These are phyloP conservation scores for Metarhizium anisopliae DNA, from an alignment of 2,329 filamentous ascomycete species.

Conservation along the genomic window DNA sequence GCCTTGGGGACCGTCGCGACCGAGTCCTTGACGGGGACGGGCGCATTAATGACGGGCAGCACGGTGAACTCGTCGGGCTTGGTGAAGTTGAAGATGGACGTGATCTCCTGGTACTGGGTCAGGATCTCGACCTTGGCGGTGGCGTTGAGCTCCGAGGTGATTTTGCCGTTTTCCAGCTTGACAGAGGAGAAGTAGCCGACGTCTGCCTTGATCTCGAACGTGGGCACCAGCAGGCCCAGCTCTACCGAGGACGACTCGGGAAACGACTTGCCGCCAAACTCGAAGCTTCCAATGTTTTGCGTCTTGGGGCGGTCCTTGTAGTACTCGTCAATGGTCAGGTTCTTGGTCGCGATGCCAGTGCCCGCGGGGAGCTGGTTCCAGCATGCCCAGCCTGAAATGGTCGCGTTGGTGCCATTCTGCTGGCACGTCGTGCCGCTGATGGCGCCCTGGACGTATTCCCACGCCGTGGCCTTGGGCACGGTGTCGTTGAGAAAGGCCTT, in stretches of 20 bases:
- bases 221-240: neutral
- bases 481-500: neutral
- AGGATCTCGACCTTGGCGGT: neutral
- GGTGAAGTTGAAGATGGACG: neutral
- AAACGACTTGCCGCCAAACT: neutral
- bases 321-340: neutral
- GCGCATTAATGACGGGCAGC: neutral
- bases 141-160: neutral
- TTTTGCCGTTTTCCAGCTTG: neutral
- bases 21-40: neutral
- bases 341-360: neutral
- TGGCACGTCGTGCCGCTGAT: neutral
- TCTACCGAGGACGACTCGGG: neutral
- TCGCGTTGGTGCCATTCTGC: too few relatives aligned
- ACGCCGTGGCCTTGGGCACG: neutral
- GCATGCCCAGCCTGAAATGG: neutral
- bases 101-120: neutral
- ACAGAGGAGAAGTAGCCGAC: neutral
- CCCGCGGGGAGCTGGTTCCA: neutral
- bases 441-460: neutral
- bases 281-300: neutral
- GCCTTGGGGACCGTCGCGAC: neutral
- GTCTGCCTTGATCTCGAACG: neutral
- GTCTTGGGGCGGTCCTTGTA: neutral
- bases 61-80: conserved; percentile 1